Evolutionary conservation across 2,329 filamentous ascomycete genomes (phyloP), one percentile per base, ranked within the genome.

Genomic region (Didymella pinodella): DNA sequence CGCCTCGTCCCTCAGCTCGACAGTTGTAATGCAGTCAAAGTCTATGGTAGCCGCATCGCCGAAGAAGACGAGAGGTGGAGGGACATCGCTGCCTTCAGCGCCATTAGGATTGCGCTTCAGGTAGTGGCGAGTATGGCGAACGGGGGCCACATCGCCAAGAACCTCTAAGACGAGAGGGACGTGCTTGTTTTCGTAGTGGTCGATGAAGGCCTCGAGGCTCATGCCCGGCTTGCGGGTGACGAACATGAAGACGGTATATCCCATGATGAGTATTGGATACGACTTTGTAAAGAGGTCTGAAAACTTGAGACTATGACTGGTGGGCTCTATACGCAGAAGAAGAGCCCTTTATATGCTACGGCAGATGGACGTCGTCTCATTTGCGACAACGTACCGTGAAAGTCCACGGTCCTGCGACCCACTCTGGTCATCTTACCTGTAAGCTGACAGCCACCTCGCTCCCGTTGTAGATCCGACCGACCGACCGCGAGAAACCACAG

Each of bases 101-200:
- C 40, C 47, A 10, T 18, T 55, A 49, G 59, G 52, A 14, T 44
- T 25, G 16, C 63, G 62, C 26, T 70, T 63, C 12, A 69, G 31
- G 43, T 72, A 71, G 58, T 70, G 57, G 16, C 70, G 60, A 20
- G 64, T 66, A 43, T 72, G 63, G 20, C 64, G 62, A 6, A 68
- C 49, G 2, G 70, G 68, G 31, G 66, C 65, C 12, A 59, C 56
- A 34, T 65, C 49, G 6, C 64, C 64, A n/a, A 69, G 61, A 12
- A 66, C 40, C 8, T 55, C 46, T 20, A 69, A 64, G 20, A 71
- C 51, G 29, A 72, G 64, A 3, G 67, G 67, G 14, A 72, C 18
- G 31, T 71, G 65, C 7, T 47, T 60, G 16, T 60, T 65, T 48
- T 72, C 70, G 55, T 63, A 70, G 49, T 71, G 64, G 51, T 65